These are phyloP conservation scores for Macadamia tetraphylla DNA, from an alignment of 164 flowering plant genomes.

Conservation along the genomic window DNA sequence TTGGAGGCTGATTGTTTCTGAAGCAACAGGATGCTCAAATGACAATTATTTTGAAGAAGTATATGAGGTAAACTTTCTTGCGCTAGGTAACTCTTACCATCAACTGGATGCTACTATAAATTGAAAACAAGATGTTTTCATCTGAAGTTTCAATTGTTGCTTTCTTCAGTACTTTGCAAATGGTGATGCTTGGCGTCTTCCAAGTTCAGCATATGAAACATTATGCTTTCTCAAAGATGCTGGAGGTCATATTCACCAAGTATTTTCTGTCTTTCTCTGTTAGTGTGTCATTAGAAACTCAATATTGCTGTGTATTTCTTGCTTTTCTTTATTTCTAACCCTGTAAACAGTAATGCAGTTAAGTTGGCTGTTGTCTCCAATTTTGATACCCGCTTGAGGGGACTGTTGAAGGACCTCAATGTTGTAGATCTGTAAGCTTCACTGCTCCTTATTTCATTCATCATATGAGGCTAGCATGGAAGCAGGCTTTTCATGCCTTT, in stretches of 20 bases:
- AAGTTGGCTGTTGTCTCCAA: conserved; percentile 95
- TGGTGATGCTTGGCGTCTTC: conserved; percentile 87
- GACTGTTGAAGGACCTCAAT: conserved; percentile 75
- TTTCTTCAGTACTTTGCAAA: conserved; percentile 68
- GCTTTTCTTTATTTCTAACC: conserved; percentile 11
- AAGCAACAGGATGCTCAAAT: conserved; percentile 77
- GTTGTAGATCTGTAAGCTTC: conserved; percentile 63
- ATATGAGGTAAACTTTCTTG: conserved; percentile 53
- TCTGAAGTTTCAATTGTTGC: conserved; percentile 14
- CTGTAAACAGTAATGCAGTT: conserved; percentile 38
- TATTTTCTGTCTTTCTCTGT: conserved; percentile 19
- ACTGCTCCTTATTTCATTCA: neutral
- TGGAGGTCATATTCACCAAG: conserved; percentile 59
- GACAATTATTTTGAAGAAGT: conserved; percentile 89
- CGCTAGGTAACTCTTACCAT: neutral
- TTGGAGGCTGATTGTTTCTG: conserved; percentile 89
- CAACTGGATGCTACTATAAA: conserved; percentile 1
- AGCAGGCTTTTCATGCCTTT: neutral
- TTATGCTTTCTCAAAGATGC: conserved; percentile 53
- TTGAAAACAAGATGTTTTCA: conserved; percentile 1
- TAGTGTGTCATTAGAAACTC: neutral
- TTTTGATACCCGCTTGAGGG: conserved; percentile 88
- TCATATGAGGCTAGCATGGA: neutral
- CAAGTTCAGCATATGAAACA: conserved; percentile 63
- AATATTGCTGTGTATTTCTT: neutral